Base-by-base conservation (phyloP, 2,329 filamentous ascomycete species). In the Penicillium thymicola region DNA sequence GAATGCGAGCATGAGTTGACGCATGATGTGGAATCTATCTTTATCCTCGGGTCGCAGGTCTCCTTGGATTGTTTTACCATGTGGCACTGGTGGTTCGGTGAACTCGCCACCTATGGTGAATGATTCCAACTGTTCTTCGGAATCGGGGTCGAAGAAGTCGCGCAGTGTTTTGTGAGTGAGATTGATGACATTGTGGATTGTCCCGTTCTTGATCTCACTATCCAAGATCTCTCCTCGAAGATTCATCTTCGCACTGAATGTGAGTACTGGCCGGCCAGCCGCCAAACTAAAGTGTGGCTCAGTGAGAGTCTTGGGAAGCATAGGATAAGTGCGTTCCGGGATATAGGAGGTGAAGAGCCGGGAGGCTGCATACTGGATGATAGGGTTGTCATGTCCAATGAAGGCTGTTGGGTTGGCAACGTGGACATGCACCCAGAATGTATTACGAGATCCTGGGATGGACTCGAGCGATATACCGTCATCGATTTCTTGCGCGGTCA, bases 331-430 rank as follows among this genome's bases (percentile, higher is more conserved):
- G 32, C 77, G 72, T 60, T 85, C 82, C 0, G 82, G 82, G 6
- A 69, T 62, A 60, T 80, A 88, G 8, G 84, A 74, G 0, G 80
- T 82, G 64, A 81, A 73, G 5, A 78, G 76, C 65, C 84, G 79
- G 44, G 81, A 77, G 8, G 77, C 75, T 2, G 85, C 84, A 66
- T 84, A 80, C 61, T 81, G 77, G 18, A 81, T 78, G 32, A 85
- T 69, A 2, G 76, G 69, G 55, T 82, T 75, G 8, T 82, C 74
- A 28, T 76, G 77, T 10, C 75, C 65, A 59, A 87, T 78, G 65
- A 85, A 87, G 5, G 85, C 84, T 2, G 85, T 84, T 1, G 84
- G 85, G 58, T 88, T 87, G 1, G 85, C 84, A 48, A 87, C 76
- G 67, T 88, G 85, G 7, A 85, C 72, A 63, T 83, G 85, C 13